Conservation (phyloP, 1,139 yeast genomes). For the Saccharomyces hybrid region DNA sequence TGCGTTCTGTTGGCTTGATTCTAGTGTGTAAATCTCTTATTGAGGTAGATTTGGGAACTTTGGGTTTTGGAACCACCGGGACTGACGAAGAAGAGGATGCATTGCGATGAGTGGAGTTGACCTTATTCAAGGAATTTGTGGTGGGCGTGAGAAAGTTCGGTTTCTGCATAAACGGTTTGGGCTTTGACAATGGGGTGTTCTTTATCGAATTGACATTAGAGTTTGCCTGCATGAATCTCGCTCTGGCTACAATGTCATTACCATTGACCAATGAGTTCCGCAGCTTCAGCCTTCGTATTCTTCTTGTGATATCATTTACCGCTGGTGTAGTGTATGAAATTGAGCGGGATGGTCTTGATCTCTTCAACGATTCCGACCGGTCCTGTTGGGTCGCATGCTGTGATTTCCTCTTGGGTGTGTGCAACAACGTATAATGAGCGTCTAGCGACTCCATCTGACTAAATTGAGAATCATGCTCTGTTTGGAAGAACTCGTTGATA, state of each 20-base stretch:
- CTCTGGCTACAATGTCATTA: constrained; percentile 4
- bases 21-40: not conserved
- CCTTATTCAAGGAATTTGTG: constrained; percentile 14
- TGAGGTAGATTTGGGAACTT: not conserved
- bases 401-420: constrained; percentile 10
- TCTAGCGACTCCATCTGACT: constrained; percentile 31
- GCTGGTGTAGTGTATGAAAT: constrained; percentile 12
- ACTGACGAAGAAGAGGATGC: not conserved
- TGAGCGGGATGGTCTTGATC: constrained; percentile 1
- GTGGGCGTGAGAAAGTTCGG: constrained; percentile 16
- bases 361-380: constrained; percentile 6
- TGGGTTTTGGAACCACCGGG: not conserved
- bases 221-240: not conserved
- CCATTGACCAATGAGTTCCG: constrained; percentile 10
- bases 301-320: constrained; percentile 23
- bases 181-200: constrained; percentile 16
- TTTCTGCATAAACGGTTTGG: constrained; percentile 12
- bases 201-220: constrained; percentile 9
- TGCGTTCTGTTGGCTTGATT: not conserved
- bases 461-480: constrained; percentile 24
- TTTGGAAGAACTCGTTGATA: constrained; percentile 9
- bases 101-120: constrained; percentile 3
- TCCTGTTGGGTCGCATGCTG: constrained; percentile 7
- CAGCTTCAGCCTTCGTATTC: constrained; percentile 23
- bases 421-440: constrained; percentile 27